Evolutionary conservation across 2,329 filamentous ascomycete species (phyloP).

Genomic region (Tetracladium maxilliforme): DNA sequence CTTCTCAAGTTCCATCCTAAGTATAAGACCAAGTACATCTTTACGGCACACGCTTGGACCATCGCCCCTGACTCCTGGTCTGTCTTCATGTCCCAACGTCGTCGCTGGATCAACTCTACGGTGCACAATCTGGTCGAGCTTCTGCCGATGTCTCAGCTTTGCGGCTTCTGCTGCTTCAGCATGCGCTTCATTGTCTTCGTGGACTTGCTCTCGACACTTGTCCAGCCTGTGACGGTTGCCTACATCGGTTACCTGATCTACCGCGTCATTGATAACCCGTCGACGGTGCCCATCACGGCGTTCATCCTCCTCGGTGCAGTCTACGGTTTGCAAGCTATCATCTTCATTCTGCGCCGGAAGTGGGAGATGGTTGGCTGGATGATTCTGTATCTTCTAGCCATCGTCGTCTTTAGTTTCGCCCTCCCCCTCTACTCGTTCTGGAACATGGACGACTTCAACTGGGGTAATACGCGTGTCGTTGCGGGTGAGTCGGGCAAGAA

Average conservation of each 20-base stretch:
- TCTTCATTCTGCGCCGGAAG: constrained; percentile 91
- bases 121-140: constrained; percentile 96
- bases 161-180: constrained; percentile 99
- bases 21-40: constrained; percentile 98
- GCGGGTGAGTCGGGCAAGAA: constrained; percentile 88
- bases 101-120: constrained; percentile 98
- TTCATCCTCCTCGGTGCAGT: constrained; percentile 90
- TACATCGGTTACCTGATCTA: constrained; percentile 88
- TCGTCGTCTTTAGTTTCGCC: constrained; percentile 81
- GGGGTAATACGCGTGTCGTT: constrained; percentile 97
- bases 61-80: constrained; percentile 89
- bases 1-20: constrained; percentile 82
- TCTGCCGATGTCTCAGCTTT: constrained; percentile 83
- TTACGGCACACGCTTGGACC: constrained; percentile 86
- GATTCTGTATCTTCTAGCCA: constrained; percentile 83
- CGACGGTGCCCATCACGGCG: constrained; percentile 63
- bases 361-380: constrained; percentile 99
- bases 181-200: constrained; percentile 98
- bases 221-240: constrained; percentile 80
- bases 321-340: constrained; percentile 91
- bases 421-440: constrained; percentile 93
- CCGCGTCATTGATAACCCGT: constrained; percentile 44
- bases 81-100: constrained; percentile 94
- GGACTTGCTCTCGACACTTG: constrained; percentile 79
- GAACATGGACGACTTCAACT: constrained; percentile 99